Conservation (phyloP, 768 basidiomycete species). For the Lentinus tigrinus region DNA sequence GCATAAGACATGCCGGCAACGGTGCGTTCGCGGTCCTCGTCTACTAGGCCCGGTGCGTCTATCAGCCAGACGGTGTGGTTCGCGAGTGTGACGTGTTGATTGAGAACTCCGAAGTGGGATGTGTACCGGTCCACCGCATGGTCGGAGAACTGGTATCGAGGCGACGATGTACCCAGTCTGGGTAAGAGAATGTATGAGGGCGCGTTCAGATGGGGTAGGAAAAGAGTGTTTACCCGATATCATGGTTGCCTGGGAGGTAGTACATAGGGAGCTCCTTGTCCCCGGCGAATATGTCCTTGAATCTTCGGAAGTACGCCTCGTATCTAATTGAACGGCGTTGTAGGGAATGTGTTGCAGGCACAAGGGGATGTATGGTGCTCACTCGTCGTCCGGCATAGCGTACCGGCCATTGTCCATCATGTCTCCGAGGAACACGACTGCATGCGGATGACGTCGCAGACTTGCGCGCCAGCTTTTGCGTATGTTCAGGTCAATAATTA, state of each 20-base stretch:
- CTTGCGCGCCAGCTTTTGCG: slow-evolving; percentile 82
- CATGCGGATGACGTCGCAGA: slow-evolving; percentile 59
- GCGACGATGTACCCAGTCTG: slow-evolving; percentile 29
- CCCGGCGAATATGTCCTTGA: slow-evolving; percentile 63
- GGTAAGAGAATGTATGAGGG: background rate
- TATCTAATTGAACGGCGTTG: slow-evolving; percentile 53
- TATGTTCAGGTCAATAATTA: slow-evolving; percentile 78
- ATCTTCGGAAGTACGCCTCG: slow-evolving; percentile 63
- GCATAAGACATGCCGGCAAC: slow-evolving; percentile 39
- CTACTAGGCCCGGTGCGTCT: slow-evolving; percentile 70
- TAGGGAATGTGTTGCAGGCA: background rate
- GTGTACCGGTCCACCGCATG: slow-evolving; percentile 50
- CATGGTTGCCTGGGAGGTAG: slow-evolving; percentile 90
- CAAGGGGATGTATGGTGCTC: slow-evolving; percentile 30
- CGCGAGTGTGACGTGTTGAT: slow-evolving; percentile 58
- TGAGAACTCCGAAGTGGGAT: slow-evolving; percentile 76
- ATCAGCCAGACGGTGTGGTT: slow-evolving; percentile 74
- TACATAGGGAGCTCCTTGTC: slow-evolving; percentile 46
- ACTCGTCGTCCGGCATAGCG: slow-evolving; percentile 68
- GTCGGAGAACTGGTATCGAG: slow-evolving; percentile 24
- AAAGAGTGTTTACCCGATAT: slow-evolving; percentile 59
- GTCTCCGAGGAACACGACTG: slow-evolving; percentile 83
- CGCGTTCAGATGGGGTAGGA: background rate
- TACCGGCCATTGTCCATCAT: slow-evolving; percentile 87
- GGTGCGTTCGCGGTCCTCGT: slow-evolving; percentile 63